Conservation (phyloP, 2,329 filamentous ascomycete species). For the Raffaelea arxii region DNA sequence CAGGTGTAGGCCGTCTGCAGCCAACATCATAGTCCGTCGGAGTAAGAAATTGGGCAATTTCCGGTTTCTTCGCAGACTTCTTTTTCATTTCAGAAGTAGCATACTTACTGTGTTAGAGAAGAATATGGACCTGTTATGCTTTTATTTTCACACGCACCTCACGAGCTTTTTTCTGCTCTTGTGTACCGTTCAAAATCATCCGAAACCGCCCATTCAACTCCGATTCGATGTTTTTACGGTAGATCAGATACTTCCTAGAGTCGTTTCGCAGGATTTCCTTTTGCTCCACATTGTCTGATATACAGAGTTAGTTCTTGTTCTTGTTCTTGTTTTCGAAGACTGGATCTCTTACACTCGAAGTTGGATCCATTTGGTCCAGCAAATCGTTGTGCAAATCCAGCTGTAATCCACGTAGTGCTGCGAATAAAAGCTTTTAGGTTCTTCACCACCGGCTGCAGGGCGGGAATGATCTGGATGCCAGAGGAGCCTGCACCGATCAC, state of each 20-base stretch:
- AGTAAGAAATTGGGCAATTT: conserved; percentile 26
- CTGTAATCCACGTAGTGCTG: conserved; percentile 14
- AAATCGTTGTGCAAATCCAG: conserved; percentile 11
- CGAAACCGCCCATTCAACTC: conserved; percentile 43
- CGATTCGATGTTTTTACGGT: conserved; percentile 36
- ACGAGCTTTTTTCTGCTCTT: conserved; percentile 7
- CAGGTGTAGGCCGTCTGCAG: conserved; percentile 38
- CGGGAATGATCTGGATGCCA: conserved; percentile 34
- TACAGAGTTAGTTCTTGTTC: no score
- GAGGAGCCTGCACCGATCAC: conserved; percentile 47
- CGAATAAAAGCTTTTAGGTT: conserved; percentile 15
- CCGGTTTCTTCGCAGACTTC: conserved; percentile 20
- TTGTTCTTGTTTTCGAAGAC: no score
- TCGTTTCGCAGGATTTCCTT: conserved; percentile 37
- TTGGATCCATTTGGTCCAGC: conserved; percentile 1
- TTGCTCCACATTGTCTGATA: conserved; percentile 26
- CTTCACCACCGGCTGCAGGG: conserved; percentile 7
- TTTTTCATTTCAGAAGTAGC: conserved; percentile 5
- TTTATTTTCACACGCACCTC: background rate
- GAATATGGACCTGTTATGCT: background rate
- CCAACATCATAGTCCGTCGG: conserved; percentile 34
- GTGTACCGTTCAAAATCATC: conserved; percentile 18
- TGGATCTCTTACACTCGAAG: background rate
- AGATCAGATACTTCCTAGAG: conserved; percentile 41
- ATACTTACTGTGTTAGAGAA: background rate